phyloP scores from a whole-genome alignment of 1,284 basidiomycete species.

The Xerocomus nothofagi region DNA sequence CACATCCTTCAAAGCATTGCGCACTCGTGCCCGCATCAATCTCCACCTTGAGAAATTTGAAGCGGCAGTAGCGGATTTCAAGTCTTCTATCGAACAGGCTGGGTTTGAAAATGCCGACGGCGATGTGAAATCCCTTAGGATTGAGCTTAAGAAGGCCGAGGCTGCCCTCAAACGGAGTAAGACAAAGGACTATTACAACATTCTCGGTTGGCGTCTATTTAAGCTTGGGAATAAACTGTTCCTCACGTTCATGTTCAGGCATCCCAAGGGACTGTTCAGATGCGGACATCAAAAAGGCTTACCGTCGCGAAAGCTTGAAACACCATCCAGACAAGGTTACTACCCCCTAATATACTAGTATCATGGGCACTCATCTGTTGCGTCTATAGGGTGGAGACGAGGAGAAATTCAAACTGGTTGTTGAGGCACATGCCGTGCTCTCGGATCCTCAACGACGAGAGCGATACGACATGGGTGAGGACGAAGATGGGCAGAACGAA shows the following conservation, averaged over 20 bases:
- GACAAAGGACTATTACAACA: conserved; percentile 84
- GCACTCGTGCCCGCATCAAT: conserved; percentile 80
- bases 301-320: conserved; percentile 72
- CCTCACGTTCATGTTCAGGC: conserved; percentile 43
- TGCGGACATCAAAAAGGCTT: conserved; percentile 77
- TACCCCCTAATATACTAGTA: background rate
- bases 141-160: conserved; percentile 77
- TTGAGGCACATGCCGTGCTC: conserved; percentile 74
- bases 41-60: conserved; percentile 78
- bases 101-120: conserved; percentile 56
- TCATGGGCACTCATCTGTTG: conserved; percentile 2
- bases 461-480: conserved; percentile 75
- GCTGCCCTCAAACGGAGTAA: conserved; percentile 78
- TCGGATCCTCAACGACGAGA: conserved; percentile 68
- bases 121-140: conserved; percentile 62
- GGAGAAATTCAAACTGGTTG: conserved; percentile 84
- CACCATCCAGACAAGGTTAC: conserved; percentile 83
- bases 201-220: conserved; percentile 44
- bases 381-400: conserved; percentile 64
- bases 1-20: conserved; percentile 79
- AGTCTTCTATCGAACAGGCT: conserved; percentile 71
- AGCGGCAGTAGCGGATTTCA: conserved; percentile 73
- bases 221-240: background rate
- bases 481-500: conserved; percentile 65
- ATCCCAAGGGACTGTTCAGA: conserved; percentile 61